A percentile compares a stretch with the other conserved stretches of the same genome.
phyloP scores from a whole-genome alignment of 1,284 basidiomycete genomes.

The Peniophora sp. region DNA sequence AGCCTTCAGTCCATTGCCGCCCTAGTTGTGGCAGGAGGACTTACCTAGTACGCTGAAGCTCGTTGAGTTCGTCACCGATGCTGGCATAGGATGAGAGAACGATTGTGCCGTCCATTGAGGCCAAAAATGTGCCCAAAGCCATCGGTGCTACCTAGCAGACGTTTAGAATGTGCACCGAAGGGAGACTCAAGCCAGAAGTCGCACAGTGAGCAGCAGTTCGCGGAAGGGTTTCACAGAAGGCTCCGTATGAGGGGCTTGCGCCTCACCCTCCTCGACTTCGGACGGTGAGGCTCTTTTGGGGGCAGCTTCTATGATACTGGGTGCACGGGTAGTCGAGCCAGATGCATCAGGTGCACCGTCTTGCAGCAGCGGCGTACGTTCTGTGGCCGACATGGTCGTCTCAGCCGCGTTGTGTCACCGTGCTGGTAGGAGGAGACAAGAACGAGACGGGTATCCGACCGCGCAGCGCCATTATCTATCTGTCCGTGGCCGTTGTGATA shows the following conservation, averaged over 20 bases:
- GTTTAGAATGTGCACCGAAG: background rate
- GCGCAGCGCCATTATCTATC: too few species aligned
- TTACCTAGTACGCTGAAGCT: conserved; percentile 40
- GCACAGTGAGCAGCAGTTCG: background rate
- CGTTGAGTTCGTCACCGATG: conserved; percentile 55
- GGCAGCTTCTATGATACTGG: background rate
- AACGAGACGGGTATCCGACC: too few species aligned
- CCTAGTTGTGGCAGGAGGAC: too few species aligned
- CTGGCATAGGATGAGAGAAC: conserved; percentile 52
- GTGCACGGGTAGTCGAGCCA: background rate
- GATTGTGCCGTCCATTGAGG: conserved; percentile 53
- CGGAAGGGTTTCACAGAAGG: background rate
- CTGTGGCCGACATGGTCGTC: background rate
- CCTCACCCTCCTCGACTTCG: background rate
- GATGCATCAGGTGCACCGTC: background rate
- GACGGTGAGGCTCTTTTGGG: background rate
- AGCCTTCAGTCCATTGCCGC: too few species aligned
- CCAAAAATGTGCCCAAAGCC: conserved; percentile 49
- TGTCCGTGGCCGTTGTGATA: too few species aligned
- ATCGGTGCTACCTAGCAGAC: conserved; percentile 40
- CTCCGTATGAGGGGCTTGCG: background rate
- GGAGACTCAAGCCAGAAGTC: background rate
- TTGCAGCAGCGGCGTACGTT: background rate
- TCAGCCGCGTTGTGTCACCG: background rate
- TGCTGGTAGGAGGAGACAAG: too few species aligned